A percentile compares a stretch with the other conserved stretches of the same genome.
Conservation (phyloP, 257 asterid species). For the Nicotiana benthamiana region DNA sequence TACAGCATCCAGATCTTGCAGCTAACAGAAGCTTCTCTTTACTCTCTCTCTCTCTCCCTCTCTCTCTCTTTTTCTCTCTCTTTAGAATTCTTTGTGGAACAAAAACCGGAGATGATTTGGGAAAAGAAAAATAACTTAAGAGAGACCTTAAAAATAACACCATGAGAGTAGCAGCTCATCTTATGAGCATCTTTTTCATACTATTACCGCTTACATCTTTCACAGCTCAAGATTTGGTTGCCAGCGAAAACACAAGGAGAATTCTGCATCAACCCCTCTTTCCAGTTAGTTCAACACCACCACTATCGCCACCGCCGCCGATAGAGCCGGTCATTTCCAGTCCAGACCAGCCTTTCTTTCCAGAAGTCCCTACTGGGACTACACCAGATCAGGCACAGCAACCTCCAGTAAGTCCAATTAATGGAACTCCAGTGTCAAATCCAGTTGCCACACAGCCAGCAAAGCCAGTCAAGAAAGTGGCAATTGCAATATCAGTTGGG, state of each 20-base stretch:
- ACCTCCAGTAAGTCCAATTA: constrained; percentile 32
- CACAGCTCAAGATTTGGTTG: constrained; percentile 20
- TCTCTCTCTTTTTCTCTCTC: not conserved
- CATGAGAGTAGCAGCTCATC: constrained; percentile 31
- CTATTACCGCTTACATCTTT: constrained; percentile 21
- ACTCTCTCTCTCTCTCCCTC: constrained; percentile 14
- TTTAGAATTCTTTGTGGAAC: constrained; percentile 3
- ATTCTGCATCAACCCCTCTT: constrained; percentile 79
- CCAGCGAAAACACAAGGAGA: constrained; percentile 35
- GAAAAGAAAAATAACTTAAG: not conserved
- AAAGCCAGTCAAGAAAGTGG: constrained; percentile 47
- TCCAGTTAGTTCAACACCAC: constrained; percentile 47
- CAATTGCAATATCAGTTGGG: constrained; percentile 51
- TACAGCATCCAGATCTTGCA: constrained; percentile 57
- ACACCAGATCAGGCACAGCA: constrained; percentile 43
- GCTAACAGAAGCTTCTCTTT: constrained; percentile 54
- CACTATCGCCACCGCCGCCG: constrained; percentile 40
- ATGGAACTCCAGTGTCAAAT: constrained; percentile 29
- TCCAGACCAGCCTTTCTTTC: constrained; percentile 87
- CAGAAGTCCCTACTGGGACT: constrained; percentile 56
- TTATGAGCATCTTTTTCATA: constrained; percentile 26
- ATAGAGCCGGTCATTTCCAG: constrained; percentile 26
- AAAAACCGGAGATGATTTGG: constrained; percentile 10
- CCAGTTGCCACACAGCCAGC: constrained; percentile 30
- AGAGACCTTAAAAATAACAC: not conserved